phyloP scores from a whole-genome alignment of 352 stramenopile genomes.

The Blastocystis sp. region DNA sequence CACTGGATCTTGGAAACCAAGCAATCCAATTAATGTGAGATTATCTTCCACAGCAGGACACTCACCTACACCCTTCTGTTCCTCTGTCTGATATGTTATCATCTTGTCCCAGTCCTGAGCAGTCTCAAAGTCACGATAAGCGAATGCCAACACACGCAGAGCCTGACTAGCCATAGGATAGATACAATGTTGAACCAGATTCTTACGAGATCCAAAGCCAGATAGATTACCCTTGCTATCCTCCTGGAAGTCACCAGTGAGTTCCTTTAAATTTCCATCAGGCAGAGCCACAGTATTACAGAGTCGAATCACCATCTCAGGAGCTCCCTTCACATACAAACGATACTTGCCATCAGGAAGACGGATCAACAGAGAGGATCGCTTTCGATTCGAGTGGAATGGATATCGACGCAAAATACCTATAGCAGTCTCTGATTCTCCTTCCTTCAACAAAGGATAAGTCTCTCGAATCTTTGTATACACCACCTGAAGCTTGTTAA shows the following conservation, averaged over 20 bases:
- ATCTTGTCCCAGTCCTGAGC: constrained; percentile 49
- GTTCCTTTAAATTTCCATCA: neutral
- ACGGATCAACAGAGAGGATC: neutral
- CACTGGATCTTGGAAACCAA: constrained; percentile 90
- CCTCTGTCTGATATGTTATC: constrained; percentile 33
- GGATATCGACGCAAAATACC: constrained; percentile 17
- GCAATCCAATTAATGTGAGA: constrained; percentile 79
- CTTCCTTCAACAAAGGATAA: constrained; percentile 15
- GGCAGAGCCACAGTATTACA: constrained; percentile 17
- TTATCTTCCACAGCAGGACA: constrained; percentile 68
- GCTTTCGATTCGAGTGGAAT: constrained; percentile 44
- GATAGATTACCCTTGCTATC: constrained; percentile 2
- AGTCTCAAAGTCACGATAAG: constrained; percentile 68
- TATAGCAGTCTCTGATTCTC: neutral
- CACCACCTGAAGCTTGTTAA: neutral
- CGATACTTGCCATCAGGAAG: constrained; percentile 66
- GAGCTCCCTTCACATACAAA: constrained; percentile 76
- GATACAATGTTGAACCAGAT: constrained; percentile 68
- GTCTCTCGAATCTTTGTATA: constrained; percentile 7
- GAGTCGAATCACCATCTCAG: constrained; percentile 72
- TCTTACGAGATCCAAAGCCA: neutral
- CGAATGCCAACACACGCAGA: constrained; percentile 75
- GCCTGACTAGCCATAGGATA: constrained; percentile 72
- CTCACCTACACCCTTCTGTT: constrained; percentile 62
- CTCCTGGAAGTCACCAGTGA: constrained; percentile 13